phyloP scores from a whole-genome alignment of 164 flowering plant genomes.

The Warburgia ugandensis region DNA sequence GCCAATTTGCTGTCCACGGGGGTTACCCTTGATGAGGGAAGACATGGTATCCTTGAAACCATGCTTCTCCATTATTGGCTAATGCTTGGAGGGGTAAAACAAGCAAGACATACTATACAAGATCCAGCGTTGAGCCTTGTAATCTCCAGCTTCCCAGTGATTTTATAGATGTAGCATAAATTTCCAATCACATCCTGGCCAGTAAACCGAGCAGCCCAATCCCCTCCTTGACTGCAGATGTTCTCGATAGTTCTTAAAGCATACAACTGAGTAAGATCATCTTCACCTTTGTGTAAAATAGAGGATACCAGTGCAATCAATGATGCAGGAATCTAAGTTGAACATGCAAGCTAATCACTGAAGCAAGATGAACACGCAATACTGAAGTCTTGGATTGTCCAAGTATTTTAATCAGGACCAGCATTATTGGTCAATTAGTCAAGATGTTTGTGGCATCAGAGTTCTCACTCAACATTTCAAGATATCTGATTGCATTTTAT shows the following conservation, averaged over 20 bases:
- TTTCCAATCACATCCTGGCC: conserved; percentile 80
- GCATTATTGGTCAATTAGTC: conserved; percentile 91
- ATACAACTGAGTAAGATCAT: conserved; percentile 89
- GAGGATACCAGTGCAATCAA: conserved; percentile 75
- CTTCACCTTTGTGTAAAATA: conserved; percentile 85
- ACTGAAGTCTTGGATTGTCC: conserved; percentile 68
- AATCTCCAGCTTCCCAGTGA: conserved; percentile 81
- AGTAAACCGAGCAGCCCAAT: conserved; percentile 83
- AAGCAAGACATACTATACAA: conserved; percentile 80
- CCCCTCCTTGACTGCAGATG: conserved; percentile 88
- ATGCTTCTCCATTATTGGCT: conserved; percentile 61
- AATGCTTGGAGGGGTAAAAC: conserved; percentile 68
- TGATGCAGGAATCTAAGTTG: conserved; percentile 89
- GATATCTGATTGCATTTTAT: conserved; percentile 76
- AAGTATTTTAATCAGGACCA: conserved; percentile 73
- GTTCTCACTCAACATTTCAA: conserved; percentile 73
- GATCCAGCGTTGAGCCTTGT: conserved; percentile 91
- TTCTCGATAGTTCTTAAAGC: conserved; percentile 95
- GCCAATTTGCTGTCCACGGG: conserved; percentile 90
- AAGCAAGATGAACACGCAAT: conserved; percentile 78
- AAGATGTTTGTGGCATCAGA: conserved; percentile 79
- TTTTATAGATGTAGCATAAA: conserved; percentile 76
- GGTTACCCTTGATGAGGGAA: conserved; percentile 62
- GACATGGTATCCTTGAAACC: conserved; percentile 68
- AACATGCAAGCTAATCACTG: conserved; percentile 77